These are phyloP conservation scores for Pythium aristosporum DNA, from an alignment of 352 stramenopile species.

Conservation along the genomic window DNA sequence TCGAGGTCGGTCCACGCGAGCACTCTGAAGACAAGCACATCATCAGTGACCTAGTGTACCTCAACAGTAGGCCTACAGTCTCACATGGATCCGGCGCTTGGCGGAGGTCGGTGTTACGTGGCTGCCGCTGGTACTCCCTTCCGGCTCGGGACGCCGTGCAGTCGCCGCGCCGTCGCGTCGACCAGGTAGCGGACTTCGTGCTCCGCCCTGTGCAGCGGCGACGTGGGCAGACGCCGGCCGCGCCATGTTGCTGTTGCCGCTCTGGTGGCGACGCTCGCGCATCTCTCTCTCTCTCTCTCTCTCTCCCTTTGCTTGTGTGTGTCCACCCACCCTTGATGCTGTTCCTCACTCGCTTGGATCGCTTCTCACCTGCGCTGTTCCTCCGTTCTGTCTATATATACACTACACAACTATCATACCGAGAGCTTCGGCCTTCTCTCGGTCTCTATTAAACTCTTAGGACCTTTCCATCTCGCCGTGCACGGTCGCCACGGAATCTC, in stretches of 20 bases:
- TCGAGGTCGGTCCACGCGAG: conserved; percentile 10
- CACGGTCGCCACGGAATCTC: not conserved
- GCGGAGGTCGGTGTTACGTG: not conserved
- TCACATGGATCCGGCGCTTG: conserved; percentile 22
- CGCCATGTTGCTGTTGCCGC: conserved; percentile 50
- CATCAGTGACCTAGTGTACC: not conserved
- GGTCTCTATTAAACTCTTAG: conserved; percentile 6
- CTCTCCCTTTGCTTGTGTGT: not conserved
- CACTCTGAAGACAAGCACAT: conserved; percentile 13
- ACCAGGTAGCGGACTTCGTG: not conserved
- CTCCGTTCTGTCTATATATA: not conserved
- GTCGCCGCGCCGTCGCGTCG: conserved; percentile 3
- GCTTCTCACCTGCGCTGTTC: not conserved
- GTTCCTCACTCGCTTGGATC: not conserved
- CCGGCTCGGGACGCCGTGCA: conserved; percentile 7
- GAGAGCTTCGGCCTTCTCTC: not conserved
- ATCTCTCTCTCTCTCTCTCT: conserved; percentile 21
- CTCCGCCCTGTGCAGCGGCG: not conserved
- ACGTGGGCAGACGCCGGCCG: conserved; percentile 10
- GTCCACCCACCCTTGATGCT: not conserved
- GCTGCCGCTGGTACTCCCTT: not conserved
- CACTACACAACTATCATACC: not conserved
- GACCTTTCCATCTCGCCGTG: not conserved
- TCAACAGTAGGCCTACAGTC: not conserved
- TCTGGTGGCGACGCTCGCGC: conserved; percentile 50